Conservation (phyloP, 768 basidiomycete species). For the Tylopilus vinaceipallidus region DNA sequence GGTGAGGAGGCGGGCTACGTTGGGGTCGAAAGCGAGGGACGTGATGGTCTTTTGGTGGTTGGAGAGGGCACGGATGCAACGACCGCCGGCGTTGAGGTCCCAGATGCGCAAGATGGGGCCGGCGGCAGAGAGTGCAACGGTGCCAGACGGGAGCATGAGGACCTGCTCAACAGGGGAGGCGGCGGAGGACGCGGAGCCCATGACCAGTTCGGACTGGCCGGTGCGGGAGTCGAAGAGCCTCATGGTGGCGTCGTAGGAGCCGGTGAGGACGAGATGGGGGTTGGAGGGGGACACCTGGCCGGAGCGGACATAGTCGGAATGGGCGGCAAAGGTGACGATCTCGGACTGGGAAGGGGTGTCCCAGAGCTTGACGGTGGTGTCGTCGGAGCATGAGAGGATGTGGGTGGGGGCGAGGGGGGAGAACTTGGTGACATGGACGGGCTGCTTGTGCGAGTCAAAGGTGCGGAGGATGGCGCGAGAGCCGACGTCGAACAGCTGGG, state of each 20-base stretch:
- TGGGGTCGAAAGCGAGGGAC: constrained; percentile 75
- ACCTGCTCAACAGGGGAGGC: constrained; percentile 84
- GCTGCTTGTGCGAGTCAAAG: constrained; percentile 91
- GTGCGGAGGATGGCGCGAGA: constrained; percentile 92
- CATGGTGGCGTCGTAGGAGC: constrained; percentile 92
- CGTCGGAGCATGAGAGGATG: constrained; percentile 93
- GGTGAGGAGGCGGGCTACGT: constrained; percentile 76
- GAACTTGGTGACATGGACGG: constrained; percentile 93
- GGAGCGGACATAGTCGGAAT: constrained; percentile 95
- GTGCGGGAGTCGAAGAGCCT: constrained; percentile 85
- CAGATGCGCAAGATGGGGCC: constrained; percentile 93
- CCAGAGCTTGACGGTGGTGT: constrained; percentile 91
- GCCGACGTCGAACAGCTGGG: constrained; percentile 87
- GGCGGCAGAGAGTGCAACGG: constrained; percentile 78
- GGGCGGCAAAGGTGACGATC: constrained; percentile 75
- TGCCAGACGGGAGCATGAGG: constrained; percentile 87
- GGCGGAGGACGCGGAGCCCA: constrained; percentile 44
- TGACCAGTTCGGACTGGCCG: constrained; percentile 79
- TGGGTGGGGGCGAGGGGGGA: constrained; percentile 79
- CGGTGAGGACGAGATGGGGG: constrained; percentile 84
- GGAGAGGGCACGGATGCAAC: constrained; percentile 86
- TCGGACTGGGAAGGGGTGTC: constrained; percentile 89
- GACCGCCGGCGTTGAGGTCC: constrained; percentile 91
- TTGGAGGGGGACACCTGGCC: constrained; percentile 83
- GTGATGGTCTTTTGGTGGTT: constrained; percentile 99